Base-by-base conservation (phyloP, 345 rosid genomes). In the Hypericum perforatum region DNA sequence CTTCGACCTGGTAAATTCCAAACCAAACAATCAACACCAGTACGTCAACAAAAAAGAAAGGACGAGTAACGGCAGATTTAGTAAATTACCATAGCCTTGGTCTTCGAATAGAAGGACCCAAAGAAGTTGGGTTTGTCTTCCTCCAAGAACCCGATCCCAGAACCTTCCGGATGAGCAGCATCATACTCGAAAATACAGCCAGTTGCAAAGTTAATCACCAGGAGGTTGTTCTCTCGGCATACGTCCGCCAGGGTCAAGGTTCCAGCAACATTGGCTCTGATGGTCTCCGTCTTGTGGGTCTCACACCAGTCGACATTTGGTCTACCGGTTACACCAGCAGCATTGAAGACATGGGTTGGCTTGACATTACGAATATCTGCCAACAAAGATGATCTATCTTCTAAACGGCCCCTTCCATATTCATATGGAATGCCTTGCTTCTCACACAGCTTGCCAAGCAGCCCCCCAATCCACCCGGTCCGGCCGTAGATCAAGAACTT, bases 261-360 rank as follows among this genome's bases (percentile, higher is more conserved):
- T 7, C 90, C 95, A 45, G 77, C 69, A 15, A 85, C 95, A 15
- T 85, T 85, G 58, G 90, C 67, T 43, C 87, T 77, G 56, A 82
- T 80, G 9, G 95, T 85, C 63, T 82, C 87, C 0, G 82, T 52
- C 68, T 74, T 80, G 62, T 85, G 85, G 52, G 85, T 62, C 58
- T 85, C 95, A 51, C 90, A 85, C 90, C 90, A 82, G 64, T 85
- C 95, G 37, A 82, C 87, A 53, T 85, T 85, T 10, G 89, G 95
- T 58, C 87, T 80, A 39, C 87, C 87, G 3, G 90, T 85, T 40
- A 85, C 78, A 29, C 90, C 95, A 41, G 87, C 95, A 9, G 90
- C 79, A 51, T 82, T 85, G 63, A 85, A 80, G 42, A 85, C 95
- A 74, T 85, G 90, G 8, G 95, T 85, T 39, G 95, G 90, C 70